Evolutionary conservation across 2,329 filamentous ascomycete species (phyloP).

Genomic region (Pseudogymnoascus sp.): DNA sequence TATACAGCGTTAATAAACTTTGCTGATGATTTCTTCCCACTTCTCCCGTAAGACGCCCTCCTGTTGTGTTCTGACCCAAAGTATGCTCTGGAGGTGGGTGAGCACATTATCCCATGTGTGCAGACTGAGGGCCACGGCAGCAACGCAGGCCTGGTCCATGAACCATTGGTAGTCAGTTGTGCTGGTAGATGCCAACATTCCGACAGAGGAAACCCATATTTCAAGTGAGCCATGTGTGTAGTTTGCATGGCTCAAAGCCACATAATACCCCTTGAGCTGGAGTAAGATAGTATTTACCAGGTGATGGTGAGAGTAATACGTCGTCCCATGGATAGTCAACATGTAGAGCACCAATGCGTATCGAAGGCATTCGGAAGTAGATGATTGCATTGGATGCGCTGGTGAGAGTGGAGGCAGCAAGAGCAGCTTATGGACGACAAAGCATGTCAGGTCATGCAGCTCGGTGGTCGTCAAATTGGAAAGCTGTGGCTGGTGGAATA

Average conservation of each 20-base stretch:
- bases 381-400: conserved; percentile 10
- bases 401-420: conserved; percentile 13
- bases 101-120: conserved; percentile 21
- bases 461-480: conserved; percentile 31
- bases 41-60: conserved; percentile 21
- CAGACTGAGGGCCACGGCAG: conserved; percentile 9
- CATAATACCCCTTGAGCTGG: conserved; percentile 28
- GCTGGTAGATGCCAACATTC: conserved; percentile 30
- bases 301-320: conserved; percentile 44
- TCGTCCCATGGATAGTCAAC: conserved; percentile 45
- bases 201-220: conserved; percentile 37
- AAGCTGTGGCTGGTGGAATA: conserved; percentile 32
- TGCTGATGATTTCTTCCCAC: conserved; percentile 23
- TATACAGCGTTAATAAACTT: background rate
- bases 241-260: conserved; percentile 12
- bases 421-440: conserved; percentile 43
- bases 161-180: conserved; percentile 28
- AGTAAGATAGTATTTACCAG: conserved; percentile 31
- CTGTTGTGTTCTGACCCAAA: conserved; percentile 25
- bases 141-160: conserved; percentile 16
- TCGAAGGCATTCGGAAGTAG: conserved; percentile 37
- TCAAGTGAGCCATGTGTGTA: conserved; percentile 23
- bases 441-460: conserved; percentile 48
- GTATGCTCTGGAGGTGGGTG: conserved; percentile 18
- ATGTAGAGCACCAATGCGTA: conserved; percentile 42